Percentiles rank a stretch among this genome's conserved stretches.
Conservation (phyloP, 495 filamentous ascomycete species). For the Ramalina peruviana region DNA sequence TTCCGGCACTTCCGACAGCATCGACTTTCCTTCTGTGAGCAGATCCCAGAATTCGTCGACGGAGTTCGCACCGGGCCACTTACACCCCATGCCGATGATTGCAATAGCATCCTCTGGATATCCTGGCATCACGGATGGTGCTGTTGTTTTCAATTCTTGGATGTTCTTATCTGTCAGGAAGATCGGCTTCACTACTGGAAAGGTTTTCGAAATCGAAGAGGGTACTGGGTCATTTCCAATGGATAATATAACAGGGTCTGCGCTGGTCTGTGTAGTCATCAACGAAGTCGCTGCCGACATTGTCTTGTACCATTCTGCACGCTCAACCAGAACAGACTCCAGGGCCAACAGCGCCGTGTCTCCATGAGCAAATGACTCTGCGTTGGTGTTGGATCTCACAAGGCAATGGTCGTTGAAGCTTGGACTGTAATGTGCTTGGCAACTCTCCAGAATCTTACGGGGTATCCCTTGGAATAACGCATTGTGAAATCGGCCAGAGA, state of each 20-base stretch:
- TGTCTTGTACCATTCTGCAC: constrained; percentile 4
- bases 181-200: constrained; percentile 1
- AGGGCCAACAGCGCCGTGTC: constrained; percentile 5
- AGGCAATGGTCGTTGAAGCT: constrained; percentile 12
- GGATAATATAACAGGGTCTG: not conserved
- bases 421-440: constrained; percentile 1
- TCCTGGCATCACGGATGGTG: not conserved
- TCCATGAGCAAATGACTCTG: constrained; percentile 2
- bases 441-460: not conserved
- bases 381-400: constrained; percentile 6
- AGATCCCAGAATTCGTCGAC: constrained; percentile 20
- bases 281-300: constrained; percentile 6
- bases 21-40: constrained; percentile 15
- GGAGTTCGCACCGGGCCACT: constrained; percentile 16
- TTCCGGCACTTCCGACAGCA: constrained; percentile 9
- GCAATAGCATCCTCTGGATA: constrained; percentile 20
- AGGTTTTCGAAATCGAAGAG: constrained; percentile 12
- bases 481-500: constrained; percentile 4
- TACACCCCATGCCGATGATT: constrained; percentile 22
- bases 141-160: not conserved
- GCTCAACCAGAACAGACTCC: constrained; percentile 2
- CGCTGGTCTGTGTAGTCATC: not conserved
- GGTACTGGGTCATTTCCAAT: constrained; percentile 5
- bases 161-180: not conserved
- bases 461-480: not conserved